Percentiles rank a stretch among this genome's conserved stretches.
Conservation (phyloP, 805 yeast genomes). For the Yarrowia deformans region DNA sequence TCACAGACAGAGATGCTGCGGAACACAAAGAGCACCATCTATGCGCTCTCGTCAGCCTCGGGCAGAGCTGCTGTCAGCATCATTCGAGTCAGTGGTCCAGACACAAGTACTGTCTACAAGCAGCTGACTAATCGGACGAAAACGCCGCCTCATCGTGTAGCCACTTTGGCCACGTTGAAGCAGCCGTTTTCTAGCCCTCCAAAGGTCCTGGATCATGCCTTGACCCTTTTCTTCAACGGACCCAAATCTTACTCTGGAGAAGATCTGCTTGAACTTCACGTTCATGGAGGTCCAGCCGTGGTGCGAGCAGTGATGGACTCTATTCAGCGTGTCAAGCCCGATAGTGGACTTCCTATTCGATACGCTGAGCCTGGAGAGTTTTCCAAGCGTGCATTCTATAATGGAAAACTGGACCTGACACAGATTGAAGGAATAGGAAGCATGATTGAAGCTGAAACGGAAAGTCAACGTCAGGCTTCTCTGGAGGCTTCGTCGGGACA, state of each 20-base stretch:
- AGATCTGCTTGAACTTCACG: conserved; percentile 84
- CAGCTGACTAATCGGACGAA: conserved; percentile 54
- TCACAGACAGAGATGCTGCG: neutral
- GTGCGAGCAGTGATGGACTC: conserved; percentile 71
- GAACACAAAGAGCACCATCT: conserved; percentile 61
- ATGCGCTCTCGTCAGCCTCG: conserved; percentile 86
- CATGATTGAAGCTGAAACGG: conserved; percentile 93
- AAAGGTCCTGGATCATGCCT: conserved; percentile 74
- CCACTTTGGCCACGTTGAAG: conserved; percentile 66
- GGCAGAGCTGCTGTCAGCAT: conserved; percentile 88
- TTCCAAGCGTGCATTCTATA: conserved; percentile 82
- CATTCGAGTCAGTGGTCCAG: conserved; percentile 80
- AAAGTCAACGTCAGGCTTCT: conserved; percentile 79
- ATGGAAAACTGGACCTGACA: conserved; percentile 83
- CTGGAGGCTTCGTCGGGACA: conserved; percentile 75
- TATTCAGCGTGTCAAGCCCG: conserved; percentile 52
- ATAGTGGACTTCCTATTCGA: conserved; percentile 59
- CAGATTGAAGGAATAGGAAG: conserved; percentile 90
- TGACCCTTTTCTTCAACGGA: conserved; percentile 68
- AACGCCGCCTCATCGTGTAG: conserved; percentile 59
- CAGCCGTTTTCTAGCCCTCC: conserved; percentile 48
- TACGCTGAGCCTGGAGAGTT: conserved; percentile 96
- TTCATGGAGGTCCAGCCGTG: conserved; percentile 94
- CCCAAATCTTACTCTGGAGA: conserved; percentile 94
- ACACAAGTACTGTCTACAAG: conserved; percentile 52